Percentiles rank a stretch among this genome's conserved stretches.
Conservation (phyloP, 1,284 basidiomycete species). For the Puccinia brachypodii region DNA sequence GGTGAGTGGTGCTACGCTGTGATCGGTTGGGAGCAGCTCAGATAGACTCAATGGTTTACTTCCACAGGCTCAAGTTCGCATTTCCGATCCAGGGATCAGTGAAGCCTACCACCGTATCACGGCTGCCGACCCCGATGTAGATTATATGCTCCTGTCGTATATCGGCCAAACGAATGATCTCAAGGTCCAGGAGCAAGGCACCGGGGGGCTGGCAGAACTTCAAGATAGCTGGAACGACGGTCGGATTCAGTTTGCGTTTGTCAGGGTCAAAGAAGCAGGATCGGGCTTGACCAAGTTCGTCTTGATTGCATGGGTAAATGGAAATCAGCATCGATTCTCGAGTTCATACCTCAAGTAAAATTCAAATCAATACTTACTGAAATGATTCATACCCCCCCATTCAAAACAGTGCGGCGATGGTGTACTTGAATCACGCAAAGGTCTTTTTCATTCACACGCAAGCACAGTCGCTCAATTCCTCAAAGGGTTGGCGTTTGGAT, state of each 20-base stretch:
- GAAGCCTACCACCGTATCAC: slow-evolving; percentile 79
- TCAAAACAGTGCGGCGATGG: slow-evolving; percentile 77
- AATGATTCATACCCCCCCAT: background rate
- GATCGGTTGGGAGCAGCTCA: background rate
- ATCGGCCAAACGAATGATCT: slow-evolving; percentile 84
- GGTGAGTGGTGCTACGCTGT: background rate
- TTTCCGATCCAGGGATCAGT: slow-evolving; percentile 58
- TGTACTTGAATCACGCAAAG: slow-evolving; percentile 87
- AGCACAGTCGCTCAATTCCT: slow-evolving; percentile 78
- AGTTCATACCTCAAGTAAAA: background rate
- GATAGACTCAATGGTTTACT: background rate
- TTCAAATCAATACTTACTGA: background rate
- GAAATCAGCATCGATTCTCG: background rate
- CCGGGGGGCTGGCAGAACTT: slow-evolving; percentile 81
- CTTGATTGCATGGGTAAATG: slow-evolving; percentile 63
- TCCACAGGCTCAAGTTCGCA: slow-evolving; percentile 40
- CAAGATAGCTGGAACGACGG: slow-evolving; percentile 94
- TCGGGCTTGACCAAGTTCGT: slow-evolving; percentile 88
- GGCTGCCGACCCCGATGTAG: slow-evolving; percentile 68
- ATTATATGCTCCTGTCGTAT: slow-evolving; percentile 85
- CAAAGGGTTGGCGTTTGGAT: slow-evolving; percentile 61
- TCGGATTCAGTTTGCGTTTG: slow-evolving; percentile 90
- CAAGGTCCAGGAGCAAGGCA: slow-evolving; percentile 80
- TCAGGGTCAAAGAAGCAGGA: slow-evolving; percentile 83
- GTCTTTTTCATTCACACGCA: slow-evolving; percentile 83